Base-by-base conservation (phyloP, 2,329 filamentous ascomycete genomes). In the Calycina herbarum region DNA sequence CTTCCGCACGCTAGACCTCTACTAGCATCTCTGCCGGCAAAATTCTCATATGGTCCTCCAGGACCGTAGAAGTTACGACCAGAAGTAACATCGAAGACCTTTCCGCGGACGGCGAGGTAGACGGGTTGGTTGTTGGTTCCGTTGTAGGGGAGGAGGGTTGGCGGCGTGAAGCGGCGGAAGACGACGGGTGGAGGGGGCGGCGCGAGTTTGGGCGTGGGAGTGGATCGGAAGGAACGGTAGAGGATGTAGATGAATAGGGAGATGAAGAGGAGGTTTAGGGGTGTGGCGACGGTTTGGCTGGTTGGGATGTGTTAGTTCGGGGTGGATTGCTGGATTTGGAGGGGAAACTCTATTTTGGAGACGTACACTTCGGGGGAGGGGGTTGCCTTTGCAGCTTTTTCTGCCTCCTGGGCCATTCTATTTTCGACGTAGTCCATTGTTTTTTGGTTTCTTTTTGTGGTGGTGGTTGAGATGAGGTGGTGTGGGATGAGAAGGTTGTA, bases 31-130 rank as follows among this genome's bases (percentile, higher is more conserved):
- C 94, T 84, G 0, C 95, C 95, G 0, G 95, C 95, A 76, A 99
- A 99, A 81, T 98, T 98, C 78, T 89, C 89, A 78, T 99, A 99
- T 1, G 94, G 93, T 0, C 94, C 94, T 13, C 93, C 94, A 24
- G 95, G 95, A 3, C 95, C 95, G 80, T 99, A 99, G 79, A 98
- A 98, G 82, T 96, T 94, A 75, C 90, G 87, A 29, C 95, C 94
- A 15, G 88, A 81, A 0, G 89, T 88, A 29, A 98, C 94, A 77
- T 99, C 95, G 77, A 97, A 98, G 69, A 98, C 89, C 61, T 88
- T 88, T 62, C 95, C 94, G 54, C 93, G 91, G 20, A 98, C 93
- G n/a, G 93, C 91, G 59, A 99, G 86, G 79, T 92, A 97, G 64
- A 98, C 92, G 60, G 92, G 92, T 71, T 81, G 82, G 73, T 84